A percentile compares a stretch with the other conserved stretches of the same genome.
Conservation (phyloP, 2,329 filamentous ascomycete species). For the Ambrosiella beaveri region DNA sequence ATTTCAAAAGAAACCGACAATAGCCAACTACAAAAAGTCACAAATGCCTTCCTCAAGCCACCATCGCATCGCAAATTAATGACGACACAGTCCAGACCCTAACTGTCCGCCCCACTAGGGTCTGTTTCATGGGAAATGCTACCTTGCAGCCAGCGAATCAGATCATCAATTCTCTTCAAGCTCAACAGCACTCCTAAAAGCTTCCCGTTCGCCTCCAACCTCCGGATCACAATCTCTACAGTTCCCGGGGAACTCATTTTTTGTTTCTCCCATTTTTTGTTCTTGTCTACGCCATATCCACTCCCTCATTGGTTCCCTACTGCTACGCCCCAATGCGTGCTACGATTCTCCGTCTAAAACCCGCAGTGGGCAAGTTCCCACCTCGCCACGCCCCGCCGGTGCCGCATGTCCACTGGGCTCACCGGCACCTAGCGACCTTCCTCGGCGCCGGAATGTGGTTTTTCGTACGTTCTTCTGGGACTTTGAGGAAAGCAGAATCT, state of each 20-base stretch:
- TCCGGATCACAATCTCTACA: too few relatives aligned
- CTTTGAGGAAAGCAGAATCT: background rate
- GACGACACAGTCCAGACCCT: background rate
- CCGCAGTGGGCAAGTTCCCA: constrained; percentile 7
- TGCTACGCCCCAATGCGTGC: background rate
- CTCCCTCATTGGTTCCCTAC: background rate
- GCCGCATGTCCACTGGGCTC: constrained; percentile 42
- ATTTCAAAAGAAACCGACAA: background rate
- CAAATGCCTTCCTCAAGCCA: background rate
- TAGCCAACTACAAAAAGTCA: background rate
- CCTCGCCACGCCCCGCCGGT: constrained; percentile 21
- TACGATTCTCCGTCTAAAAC: background rate
- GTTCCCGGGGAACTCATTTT: too few relatives aligned
- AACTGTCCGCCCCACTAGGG: too few relatives aligned
- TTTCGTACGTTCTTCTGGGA: constrained; percentile 46
- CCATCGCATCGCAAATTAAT: background rate
- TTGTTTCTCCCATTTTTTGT: too few relatives aligned
- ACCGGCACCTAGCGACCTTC: constrained; percentile 71
- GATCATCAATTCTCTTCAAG: background rate
- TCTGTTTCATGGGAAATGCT: too few relatives aligned
- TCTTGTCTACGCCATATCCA: background rate
- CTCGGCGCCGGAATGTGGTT: constrained; percentile 98
- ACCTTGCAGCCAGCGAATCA: too few relatives aligned
- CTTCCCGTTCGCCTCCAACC: background rate
- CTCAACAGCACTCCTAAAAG: background rate